Evolutionary conservation across 2,329 filamentous ascomycete species (phyloP), one percentile per base, ranked within the genome.

Genomic region (Diaporthe aspalathi): DNA sequence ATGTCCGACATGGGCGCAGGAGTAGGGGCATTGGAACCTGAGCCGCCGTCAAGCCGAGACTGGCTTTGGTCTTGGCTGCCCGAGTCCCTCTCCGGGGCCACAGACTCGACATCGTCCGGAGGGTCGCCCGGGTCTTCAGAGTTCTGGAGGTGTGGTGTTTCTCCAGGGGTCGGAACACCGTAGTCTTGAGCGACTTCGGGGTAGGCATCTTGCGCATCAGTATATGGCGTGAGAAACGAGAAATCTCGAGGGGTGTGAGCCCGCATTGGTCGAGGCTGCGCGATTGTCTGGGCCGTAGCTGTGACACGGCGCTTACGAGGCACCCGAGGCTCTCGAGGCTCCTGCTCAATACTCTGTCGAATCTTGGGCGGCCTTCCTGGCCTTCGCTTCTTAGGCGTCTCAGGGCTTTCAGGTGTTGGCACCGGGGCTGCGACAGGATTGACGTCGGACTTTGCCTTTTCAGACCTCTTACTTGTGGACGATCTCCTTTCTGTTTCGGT

Each of bases 1-100:
- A 63, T 35, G 16, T 72, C 70, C 17, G 79, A 79, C 75, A 75
- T 77, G 60, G 63, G 76, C 43, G 14, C 75, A 74, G 65, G 74
- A 63, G 29, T 70, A n/a, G 14, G 71, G 73, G 62, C 68, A 52
- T 56, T 69, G 50, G 68, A 68, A 0, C 68, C 70, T 27, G 70
- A 75, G 38, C 67, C 73, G 17, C 66, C 67, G 22, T 72, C 72
- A 16, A 70, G 57, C 12, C 56, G 60, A 49, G 27, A 54, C n/a
- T 68, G 53, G 11, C 40, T 35, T 12, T 52, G 67, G 8, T 70
- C 71, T 32, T 72, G 65, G 40, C 67, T 72, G 20, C 60, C 66
- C 16, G 35, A 47, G 6, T 70, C 67, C 24, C 65, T 47, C 8
- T 72, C 70, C 27, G 53, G 38, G 9, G 67, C 70, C n/a, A 72